phyloP scores from a whole-genome alignment of 306 rosid genomes.

The Trichosanthes cucumerina region DNA sequence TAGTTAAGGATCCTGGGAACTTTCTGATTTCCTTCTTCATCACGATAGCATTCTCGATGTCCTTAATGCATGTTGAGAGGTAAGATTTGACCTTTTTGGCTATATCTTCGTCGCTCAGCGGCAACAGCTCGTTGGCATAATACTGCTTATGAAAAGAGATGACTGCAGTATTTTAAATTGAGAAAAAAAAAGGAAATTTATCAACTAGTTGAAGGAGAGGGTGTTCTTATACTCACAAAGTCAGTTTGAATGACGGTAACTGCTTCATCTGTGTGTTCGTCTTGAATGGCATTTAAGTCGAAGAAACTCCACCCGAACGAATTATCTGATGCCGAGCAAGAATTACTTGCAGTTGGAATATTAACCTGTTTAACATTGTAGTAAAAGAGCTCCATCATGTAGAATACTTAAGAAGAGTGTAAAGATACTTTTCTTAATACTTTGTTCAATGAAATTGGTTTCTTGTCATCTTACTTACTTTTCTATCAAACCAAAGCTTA shows the following conservation, averaged over 20 bases:
- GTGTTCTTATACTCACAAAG: conserved; percentile 29
- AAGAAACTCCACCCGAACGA: conserved; percentile 52
- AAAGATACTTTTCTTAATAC: not conserved
- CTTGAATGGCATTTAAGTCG: conserved; percentile 40
- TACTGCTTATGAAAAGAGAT: conserved; percentile 23
- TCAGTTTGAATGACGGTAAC: conserved; percentile 45
- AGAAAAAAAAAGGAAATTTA: no score
- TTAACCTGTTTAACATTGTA: conserved; percentile 28
- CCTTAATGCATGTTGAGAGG: conserved; percentile 40
- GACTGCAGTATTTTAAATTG: not conserved
- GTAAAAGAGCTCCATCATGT: not conserved
- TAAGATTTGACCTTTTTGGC: conserved; percentile 26
- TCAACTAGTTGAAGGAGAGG: not conserved
- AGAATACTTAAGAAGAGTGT: not conserved
- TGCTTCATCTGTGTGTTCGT: conserved; percentile 27
- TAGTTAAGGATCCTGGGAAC: conserved; percentile 36
- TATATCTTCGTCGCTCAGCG: conserved; percentile 29
- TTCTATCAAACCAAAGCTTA: conserved; percentile 36
- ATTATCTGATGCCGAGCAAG: conserved; percentile 30
- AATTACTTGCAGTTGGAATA: conserved; percentile 40
- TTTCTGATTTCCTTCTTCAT: conserved; percentile 29
- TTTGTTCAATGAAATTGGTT: not conserved
- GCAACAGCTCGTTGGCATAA: conserved; percentile 39
- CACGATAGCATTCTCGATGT: conserved; percentile 25
- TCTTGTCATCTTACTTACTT: conserved; percentile 24